Conservation (phyloP, 495 filamentous ascomycete genomes). For the Apiosordaria backusii region DNA sequence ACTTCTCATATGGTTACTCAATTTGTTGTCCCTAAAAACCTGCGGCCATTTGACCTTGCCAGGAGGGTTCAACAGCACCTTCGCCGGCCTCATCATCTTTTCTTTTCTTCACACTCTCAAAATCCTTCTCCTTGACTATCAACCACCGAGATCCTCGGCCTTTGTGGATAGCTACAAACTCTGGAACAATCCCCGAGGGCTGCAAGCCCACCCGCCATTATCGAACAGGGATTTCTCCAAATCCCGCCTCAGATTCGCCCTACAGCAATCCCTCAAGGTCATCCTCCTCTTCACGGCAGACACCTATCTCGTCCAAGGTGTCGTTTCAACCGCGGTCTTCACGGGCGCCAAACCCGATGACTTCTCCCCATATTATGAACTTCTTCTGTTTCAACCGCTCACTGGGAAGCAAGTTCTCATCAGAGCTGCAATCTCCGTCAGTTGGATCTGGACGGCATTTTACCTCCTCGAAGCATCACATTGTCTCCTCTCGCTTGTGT, state of each 20-base stretch:
- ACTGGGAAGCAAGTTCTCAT: background rate
- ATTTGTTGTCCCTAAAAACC: background rate
- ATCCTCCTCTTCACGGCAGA: background rate
- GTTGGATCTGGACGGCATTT: background rate
- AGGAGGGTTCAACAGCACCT: background rate
- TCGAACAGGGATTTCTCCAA: background rate
- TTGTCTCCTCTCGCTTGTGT: background rate
- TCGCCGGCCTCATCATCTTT: background rate
- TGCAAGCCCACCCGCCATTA: background rate
- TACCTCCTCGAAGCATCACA: background rate
- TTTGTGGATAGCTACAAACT: background rate
- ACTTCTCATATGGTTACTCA: background rate
- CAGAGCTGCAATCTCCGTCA: background rate
- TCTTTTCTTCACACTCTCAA: background rate
- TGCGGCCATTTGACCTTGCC: background rate
- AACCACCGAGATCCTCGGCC: background rate
- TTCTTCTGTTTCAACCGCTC: background rate
- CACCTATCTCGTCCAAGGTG: background rate
- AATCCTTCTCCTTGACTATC: background rate
- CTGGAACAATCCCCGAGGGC: slow-evolving; percentile 2
- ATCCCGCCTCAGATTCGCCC: background rate
- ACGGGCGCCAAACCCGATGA: background rate
- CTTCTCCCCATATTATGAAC: background rate
- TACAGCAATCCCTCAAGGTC: background rate
- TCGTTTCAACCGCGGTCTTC: background rate